A percentile compares a stretch with the other conserved stretches of the same genome.
Conservation (phyloP, 176 grass and related monocot species). For the Thalia dealbata region DNA sequence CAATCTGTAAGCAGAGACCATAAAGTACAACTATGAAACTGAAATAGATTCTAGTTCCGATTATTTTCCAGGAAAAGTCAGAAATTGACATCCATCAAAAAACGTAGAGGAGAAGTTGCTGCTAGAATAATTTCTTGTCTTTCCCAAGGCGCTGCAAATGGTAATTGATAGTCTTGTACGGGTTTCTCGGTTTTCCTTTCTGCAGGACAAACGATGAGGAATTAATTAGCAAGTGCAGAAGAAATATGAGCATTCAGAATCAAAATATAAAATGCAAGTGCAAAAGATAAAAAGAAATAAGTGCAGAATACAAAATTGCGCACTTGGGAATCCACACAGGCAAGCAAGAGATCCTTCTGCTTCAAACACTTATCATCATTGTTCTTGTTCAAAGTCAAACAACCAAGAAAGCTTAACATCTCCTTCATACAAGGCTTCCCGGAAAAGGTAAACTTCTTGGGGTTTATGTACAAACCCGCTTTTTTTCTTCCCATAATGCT, state of each 20-base stretch:
- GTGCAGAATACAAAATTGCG: too few species aligned
- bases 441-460: constrained; percentile 59
- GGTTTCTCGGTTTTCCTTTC: constrained; percentile 21
- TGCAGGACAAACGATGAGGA: neutral
- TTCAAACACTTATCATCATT: constrained; percentile 50
- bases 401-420: constrained; percentile 75
- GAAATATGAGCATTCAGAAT: neutral
- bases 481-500: constrained; percentile 71
- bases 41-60: too few species aligned
- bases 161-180: constrained; percentile 16
- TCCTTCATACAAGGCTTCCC: constrained; percentile 66
- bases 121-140: constrained; percentile 5
- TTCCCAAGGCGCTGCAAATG: constrained; percentile 19
- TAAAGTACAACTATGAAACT: too few species aligned
- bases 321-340: constrained; percentile 15
- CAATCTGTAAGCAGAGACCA: too few species aligned
- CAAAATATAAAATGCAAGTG: neutral
- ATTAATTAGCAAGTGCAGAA: neutral
- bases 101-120: neutral
- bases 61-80: too few species aligned
- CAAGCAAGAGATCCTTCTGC: constrained; percentile 23
- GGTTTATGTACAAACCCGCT: constrained; percentile 75
- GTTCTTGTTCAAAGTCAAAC: constrained; percentile 81
- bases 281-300: neutral
- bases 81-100: constrained; percentile 1